These are phyloP conservation scores for Nepenthes mirabilis DNA, from an alignment of 148 eudicot species.

Conservation along the genomic window DNA sequence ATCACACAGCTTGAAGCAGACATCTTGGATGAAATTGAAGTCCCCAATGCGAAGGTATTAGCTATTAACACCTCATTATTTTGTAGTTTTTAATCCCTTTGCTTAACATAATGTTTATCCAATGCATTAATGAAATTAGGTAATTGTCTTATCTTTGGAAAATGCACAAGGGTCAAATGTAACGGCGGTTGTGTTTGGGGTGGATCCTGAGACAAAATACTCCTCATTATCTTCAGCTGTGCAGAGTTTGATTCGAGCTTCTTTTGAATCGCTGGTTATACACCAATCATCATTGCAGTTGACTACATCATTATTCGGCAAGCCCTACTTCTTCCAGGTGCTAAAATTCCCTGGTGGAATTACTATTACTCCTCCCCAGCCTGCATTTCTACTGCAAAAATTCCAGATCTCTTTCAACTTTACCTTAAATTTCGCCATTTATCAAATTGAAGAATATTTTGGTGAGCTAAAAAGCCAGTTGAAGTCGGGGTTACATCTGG, in stretches of 20 bases:
- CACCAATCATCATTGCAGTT: constrained; percentile 32
- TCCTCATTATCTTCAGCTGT: constrained; percentile 29
- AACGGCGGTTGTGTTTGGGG: constrained; percentile 60
- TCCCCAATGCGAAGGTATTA: constrained; percentile 40
- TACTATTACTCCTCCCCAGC: constrained; percentile 53
- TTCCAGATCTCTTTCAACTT: constrained; percentile 77
- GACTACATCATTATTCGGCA: constrained; percentile 51
- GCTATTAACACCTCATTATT: constrained; percentile 7
- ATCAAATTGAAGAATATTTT: constrained; percentile 56
- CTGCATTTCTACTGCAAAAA: constrained; percentile 67
- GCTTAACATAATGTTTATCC: constrained; percentile 2
- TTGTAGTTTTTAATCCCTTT: constrained; percentile 1
- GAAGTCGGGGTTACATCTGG: constrained; percentile 54
- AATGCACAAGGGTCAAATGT: constrained; percentile 30
- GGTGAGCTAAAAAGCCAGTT: constrained; percentile 54
- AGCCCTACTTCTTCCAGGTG: constrained; percentile 65
- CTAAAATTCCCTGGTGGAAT: constrained; percentile 84
- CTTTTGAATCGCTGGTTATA: constrained; percentile 43
- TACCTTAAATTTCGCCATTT: constrained; percentile 66
- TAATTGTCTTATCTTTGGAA: constrained; percentile 43
- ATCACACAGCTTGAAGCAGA: constrained; percentile 42
- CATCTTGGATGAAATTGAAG: constrained; percentile 59
- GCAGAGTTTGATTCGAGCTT: constrained; percentile 54
- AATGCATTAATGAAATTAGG: constrained; percentile 20
- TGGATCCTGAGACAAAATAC: constrained; percentile 47